These are phyloP conservation scores for Bipolaris cookei DNA, from an alignment of 2,329 filamentous ascomycete species.

Conservation along the genomic window DNA sequence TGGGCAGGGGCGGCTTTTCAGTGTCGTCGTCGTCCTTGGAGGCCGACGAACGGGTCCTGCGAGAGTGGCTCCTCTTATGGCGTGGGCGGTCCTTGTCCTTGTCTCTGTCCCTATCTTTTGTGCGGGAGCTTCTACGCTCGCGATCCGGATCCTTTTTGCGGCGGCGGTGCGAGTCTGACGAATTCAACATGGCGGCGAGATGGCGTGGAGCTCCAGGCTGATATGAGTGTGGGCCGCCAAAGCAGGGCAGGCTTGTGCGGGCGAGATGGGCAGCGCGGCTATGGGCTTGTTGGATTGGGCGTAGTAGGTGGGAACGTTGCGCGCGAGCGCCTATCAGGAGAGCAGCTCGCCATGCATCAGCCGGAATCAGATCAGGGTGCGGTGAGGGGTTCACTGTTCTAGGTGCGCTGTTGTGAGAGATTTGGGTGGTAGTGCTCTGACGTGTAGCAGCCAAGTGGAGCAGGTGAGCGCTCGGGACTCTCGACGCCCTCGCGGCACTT, in stretches of 20 bases:
- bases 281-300: slow-evolving; percentile 40
- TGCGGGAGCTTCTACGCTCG: slow-evolving; percentile 26
- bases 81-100: slow-evolving; percentile 33
- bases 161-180: slow-evolving; percentile 46
- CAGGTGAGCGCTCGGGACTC: slow-evolving; percentile 12
- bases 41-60: slow-evolving; percentile 41
- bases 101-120: slow-evolving; percentile 13
- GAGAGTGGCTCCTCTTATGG: slow-evolving; percentile 36
- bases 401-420: slow-evolving; percentile 17
- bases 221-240: slow-evolving; percentile 28
- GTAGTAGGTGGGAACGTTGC: slow-evolving; percentile 26
- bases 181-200: slow-evolving; percentile 36
- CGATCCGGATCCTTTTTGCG: slow-evolving; percentile 44
- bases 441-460: slow-evolving; percentile 25
- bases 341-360: slow-evolving; percentile 37
- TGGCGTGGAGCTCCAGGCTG: slow-evolving; percentile 26
- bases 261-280: slow-evolving; percentile 39
- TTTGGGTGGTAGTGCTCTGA: slow-evolving; percentile 25
- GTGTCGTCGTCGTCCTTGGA: slow-evolving; percentile 33
- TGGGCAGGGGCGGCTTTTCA: slow-evolving; percentile 25
- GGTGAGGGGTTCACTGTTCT: slow-evolving; percentile 15
- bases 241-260: slow-evolving; percentile 25
- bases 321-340: slow-evolving; percentile 43
- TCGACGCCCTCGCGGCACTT: slow-evolving; percentile 2
- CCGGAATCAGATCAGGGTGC: slow-evolving; percentile 18